These are phyloP conservation scores for Acanthamoeba polyphaga DNA, from an alignment of 208 protist species.

Conservation along the genomic window DNA sequence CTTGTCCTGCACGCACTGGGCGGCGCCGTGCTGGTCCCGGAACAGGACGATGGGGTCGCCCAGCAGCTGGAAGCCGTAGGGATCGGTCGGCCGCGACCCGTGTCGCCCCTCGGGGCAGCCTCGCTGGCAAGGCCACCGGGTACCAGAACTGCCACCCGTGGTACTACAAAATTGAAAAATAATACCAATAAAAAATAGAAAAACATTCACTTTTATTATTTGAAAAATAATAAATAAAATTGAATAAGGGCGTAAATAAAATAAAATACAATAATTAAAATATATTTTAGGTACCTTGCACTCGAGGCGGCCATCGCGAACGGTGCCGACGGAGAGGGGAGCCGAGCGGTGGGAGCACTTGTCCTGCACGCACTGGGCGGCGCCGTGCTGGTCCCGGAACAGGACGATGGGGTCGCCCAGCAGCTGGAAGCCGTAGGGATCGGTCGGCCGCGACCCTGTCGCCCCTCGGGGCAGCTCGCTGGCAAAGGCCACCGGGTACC, in stretches of 20 bases:
- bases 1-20: slow-evolving; percentile 58
- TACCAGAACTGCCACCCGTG: no score
- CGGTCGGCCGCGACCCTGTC: background rate
- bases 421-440: slow-evolving; percentile 62
- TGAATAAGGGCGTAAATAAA: no score
- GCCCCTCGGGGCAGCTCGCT: background rate
- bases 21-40: background rate
- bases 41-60: slow-evolving; percentile 72
- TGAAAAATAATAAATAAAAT: no score
- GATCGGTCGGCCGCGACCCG: background rate
- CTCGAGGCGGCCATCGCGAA: slow-evolving; percentile 37
- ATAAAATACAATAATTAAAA: no score
- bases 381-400: slow-evolving; percentile 37
- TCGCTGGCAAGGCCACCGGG: slow-evolving; percentile 28
- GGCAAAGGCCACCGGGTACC: slow-evolving; percentile 42
- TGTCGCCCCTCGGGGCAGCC: background rate
- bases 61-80: slow-evolving; percentile 67
- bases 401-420: slow-evolving; percentile 70
- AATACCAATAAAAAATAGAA: no score
- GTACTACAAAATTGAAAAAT: no score
- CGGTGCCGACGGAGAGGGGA: slow-evolving; percentile 47
- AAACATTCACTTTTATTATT: no score
- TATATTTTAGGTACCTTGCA: slow-evolving; percentile 53
- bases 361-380: slow-evolving; percentile 41
- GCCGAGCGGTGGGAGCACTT: slow-evolving; percentile 61